These are phyloP conservation scores for Letharia columbiana DNA, from an alignment of 495 filamentous ascomycete species.

Conservation along the genomic window DNA sequence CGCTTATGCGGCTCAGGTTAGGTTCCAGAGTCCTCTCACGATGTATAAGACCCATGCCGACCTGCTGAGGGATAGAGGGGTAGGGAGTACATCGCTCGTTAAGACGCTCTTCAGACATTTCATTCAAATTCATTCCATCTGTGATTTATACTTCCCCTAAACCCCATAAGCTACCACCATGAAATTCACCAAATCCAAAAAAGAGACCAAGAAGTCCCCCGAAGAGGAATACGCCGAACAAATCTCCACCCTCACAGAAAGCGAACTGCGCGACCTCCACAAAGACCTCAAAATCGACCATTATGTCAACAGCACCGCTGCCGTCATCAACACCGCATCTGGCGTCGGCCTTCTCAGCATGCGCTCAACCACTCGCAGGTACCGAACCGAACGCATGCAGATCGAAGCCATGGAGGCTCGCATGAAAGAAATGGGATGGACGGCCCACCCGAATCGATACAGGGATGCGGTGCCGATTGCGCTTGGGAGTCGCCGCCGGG, in stretches of 20 bases:
- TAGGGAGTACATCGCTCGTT: background rate
- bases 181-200: background rate
- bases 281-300: slow-evolving; percentile 6
- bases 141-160: background rate
- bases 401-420: slow-evolving; percentile 4
- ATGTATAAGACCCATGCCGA: background rate
- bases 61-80: background rate
- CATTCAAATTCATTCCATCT: background rate
- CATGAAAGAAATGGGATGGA: background rate
- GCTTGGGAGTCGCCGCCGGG: background rate
- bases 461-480: background rate
- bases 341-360: slow-evolving; percentile 4
- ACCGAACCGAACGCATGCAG: slow-evolving; percentile 5
- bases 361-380: slow-evolving; percentile 1
- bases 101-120: background rate
- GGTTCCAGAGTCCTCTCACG: background rate
- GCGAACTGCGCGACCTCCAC: slow-evolving; percentile 1
- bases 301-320: slow-evolving; percentile 1
- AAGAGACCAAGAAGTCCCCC: background rate
- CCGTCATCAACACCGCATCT: background rate
- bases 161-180: background rate
- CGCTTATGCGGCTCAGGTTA: background rate
- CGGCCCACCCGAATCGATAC: background rate
- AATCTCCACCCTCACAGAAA: background rate
- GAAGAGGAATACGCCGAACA: slow-evolving; percentile 1